A percentile compares a stretch with the other conserved stretches of the same genome.
Conservation (phyloP, 257 asterid genomes). For the Solanum pennellii region DNA sequence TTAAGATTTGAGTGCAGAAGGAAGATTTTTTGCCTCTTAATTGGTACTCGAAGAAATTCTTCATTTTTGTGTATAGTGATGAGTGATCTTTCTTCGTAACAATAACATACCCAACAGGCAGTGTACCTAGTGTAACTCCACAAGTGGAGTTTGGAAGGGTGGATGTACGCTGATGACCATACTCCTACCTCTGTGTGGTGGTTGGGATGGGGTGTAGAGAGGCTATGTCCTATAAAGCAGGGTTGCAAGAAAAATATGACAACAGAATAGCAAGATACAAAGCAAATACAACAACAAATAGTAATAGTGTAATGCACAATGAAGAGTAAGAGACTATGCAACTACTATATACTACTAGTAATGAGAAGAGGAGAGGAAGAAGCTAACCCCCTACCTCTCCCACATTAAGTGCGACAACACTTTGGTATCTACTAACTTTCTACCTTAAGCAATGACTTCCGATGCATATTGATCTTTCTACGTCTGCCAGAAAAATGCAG, state of each 20-base stretch:
- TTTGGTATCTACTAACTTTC: background rate
- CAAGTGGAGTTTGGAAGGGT: background rate
- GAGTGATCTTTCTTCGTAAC: background rate
- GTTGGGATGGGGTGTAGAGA: background rate
- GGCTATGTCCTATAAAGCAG: background rate
- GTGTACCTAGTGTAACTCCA: background rate
- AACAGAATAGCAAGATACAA: background rate
- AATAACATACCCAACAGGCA: background rate
- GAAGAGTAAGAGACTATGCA: background rate
- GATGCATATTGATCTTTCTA: background rate
- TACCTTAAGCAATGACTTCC: background rate
- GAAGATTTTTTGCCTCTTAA: background rate
- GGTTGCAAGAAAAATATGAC: background rate
- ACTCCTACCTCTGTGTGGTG: background rate
- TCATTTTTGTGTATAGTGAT: background rate
- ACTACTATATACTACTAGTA: background rate
- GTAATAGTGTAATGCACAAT: background rate
- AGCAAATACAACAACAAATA: background rate
- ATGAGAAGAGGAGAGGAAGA: background rate
- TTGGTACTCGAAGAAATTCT: background rate
- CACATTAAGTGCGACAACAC: background rate
- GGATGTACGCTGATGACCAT: background rate
- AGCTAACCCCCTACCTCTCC: background rate
- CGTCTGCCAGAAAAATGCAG: slow-evolving; percentile 75
- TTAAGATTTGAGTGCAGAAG: background rate